Percentiles rank a stretch among this genome's conserved stretches.
phyloP scores from a whole-genome alignment of 176 grass and related monocot species.

The Metroxylon sagu region DNA sequence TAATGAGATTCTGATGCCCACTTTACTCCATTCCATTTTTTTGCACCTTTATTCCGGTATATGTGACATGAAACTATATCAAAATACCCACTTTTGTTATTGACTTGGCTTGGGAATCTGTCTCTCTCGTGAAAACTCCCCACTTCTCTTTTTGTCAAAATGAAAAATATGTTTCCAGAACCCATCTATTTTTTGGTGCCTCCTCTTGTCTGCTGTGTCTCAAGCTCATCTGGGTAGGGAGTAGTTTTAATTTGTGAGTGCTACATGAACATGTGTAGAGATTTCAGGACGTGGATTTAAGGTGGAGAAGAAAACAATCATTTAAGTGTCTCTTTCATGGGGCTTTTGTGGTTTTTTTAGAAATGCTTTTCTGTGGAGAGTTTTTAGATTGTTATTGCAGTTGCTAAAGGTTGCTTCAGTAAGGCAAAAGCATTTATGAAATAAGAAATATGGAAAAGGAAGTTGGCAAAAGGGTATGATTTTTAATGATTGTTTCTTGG shows the following conservation, averaged over 20 bases:
- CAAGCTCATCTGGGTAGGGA: conserved; percentile 15
- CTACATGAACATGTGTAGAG: no score
- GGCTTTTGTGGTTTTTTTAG: background rate
- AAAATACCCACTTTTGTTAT: conserved; percentile 5
- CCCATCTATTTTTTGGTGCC: background rate
- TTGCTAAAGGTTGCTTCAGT: no score
- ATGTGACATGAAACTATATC: conserved; percentile 8
- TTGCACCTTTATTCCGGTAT: conserved; percentile 27
- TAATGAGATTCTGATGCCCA: no score
- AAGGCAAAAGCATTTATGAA: no score
- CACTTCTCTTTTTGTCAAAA: conserved; percentile 2
- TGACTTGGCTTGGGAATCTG: conserved; percentile 30
- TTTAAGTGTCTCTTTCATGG: conserved; percentile 26
- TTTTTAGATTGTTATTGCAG: no score
- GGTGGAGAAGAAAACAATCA: conserved; percentile 25
- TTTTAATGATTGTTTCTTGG: no score
- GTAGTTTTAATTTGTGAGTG: conserved; percentile 6
- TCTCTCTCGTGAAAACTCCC: background rate
- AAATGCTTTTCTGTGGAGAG: no score
- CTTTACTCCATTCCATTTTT: no score
- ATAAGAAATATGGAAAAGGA: no score
- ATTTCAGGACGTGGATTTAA: conserved; percentile 2
- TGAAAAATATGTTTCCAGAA: conserved; percentile 13
- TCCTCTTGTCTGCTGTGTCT: conserved; percentile 1
- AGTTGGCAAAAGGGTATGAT: no score